A percentile compares a stretch with the other conserved stretches of the same genome.
These are phyloP conservation scores for Candida krabiensis DNA, from an alignment of 805 yeast genomes.

Conservation along the genomic window DNA sequence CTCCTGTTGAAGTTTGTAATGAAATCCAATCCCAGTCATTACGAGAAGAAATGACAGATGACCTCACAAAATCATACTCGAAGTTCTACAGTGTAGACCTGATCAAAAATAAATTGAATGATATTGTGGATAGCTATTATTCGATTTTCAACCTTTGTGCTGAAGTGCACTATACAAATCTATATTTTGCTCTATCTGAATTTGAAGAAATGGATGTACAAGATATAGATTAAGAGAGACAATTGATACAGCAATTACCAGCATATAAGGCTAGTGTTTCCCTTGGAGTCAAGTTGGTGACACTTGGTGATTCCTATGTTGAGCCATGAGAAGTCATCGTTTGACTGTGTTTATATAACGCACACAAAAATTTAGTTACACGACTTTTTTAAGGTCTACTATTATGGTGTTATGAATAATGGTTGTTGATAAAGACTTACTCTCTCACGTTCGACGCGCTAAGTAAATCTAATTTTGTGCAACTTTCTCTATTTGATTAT, in stretches of 20 bases:
- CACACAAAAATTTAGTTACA: too few relatives aligned
- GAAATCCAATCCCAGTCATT: slow-evolving; percentile 4
- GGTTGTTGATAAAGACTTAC: too few relatives aligned
- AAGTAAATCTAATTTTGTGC: too few relatives aligned
- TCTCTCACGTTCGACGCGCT: too few relatives aligned
- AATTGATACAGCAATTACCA: neutral
- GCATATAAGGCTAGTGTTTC: too few relatives aligned
- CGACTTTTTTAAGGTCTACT: too few relatives aligned
- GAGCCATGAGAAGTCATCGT: too few relatives aligned
- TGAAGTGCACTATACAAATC: slow-evolving; percentile 13
- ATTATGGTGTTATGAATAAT: too few relatives aligned
- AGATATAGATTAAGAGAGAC: slow-evolving; percentile 1
- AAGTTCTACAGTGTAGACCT: slow-evolving; percentile 17
- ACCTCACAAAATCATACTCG: slow-evolving; percentile 5
- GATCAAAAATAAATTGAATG: slow-evolving; percentile 8
- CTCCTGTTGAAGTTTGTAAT: neutral
- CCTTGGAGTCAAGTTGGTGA: too few relatives aligned
- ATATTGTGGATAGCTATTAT: slow-evolving; percentile 15
- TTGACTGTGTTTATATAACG: too few relatives aligned
- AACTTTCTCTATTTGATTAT: too few relatives aligned
- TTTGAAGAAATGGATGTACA: slow-evolving; percentile 14
- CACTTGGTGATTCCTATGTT: too few relatives aligned
- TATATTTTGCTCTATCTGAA: slow-evolving; percentile 9
- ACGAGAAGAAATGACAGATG: slow-evolving; percentile 5
- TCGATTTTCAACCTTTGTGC: slow-evolving; percentile 15